Conservation (phyloP, 495 filamentous ascomycete species). For the Aspergillus affinis region DNA sequence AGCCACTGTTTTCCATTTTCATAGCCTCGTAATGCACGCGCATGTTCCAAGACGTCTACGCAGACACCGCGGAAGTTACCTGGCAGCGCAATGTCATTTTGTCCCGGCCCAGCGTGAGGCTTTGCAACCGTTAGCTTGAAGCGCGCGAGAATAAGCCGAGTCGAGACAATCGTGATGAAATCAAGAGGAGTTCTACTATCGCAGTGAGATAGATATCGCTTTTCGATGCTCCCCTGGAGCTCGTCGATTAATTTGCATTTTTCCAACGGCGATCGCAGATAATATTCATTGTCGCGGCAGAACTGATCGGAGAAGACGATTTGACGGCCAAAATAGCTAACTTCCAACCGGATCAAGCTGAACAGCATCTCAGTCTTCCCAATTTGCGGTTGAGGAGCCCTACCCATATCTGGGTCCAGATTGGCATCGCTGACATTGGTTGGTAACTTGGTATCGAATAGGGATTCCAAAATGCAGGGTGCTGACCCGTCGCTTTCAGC, state of each 20-base stretch:
- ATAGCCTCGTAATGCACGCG: too few relatives aligned
- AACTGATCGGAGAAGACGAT: constrained; percentile 28
- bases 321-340: too few relatives aligned
- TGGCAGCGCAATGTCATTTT: too few relatives aligned
- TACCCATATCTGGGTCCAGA: too few relatives aligned
- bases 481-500: constrained; percentile 74
- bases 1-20: constrained; percentile 22
- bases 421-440: constrained; percentile 70
- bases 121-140: constrained; percentile 57
- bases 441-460: constrained; percentile 63
- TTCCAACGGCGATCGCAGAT: constrained; percentile 29
- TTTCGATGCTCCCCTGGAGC: constrained; percentile 57
- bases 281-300: constrained; percentile 19
- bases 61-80: too few relatives aligned
- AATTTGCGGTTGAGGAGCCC: too few relatives aligned
- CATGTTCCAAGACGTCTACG: too few relatives aligned
- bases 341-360: too few relatives aligned
- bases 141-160: constrained; percentile 63
- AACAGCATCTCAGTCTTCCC: too few relatives aligned
- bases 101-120: too few relatives aligned
- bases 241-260: constrained; percentile 57
- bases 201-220: constrained; percentile 58
- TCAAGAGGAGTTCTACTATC: constrained; percentile 58
- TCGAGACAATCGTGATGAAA: constrained; percentile 65
- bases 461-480: constrained; percentile 57